Evolutionary conservation across 805 yeast species (phyloP), one percentile per base, ranked within the genome.

Genomic region (Teunomyces funiuensis): DNA sequence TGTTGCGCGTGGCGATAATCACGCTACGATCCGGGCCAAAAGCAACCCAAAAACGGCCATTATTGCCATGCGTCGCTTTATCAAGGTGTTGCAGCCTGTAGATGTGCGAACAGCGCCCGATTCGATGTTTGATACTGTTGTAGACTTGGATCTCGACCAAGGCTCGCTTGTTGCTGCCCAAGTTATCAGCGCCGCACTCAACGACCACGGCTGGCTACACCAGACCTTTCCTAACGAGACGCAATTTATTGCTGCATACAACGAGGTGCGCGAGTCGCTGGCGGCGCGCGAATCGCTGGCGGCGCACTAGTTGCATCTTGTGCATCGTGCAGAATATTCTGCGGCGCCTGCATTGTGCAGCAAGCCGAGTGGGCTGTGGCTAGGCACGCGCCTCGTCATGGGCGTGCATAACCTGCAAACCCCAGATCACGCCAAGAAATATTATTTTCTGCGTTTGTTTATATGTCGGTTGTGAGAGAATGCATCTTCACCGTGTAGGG

Each of bases 1-100:
- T 0, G 37, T 70, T 4, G 55, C 56, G 2, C 74, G 99, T 51
- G 97, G 97, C 2, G 89, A 89, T 54, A 83, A 86, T 48, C 99
- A 91, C 58, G 96, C 86, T 58, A 80, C 90, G 1, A 86, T 93
- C 28, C 80, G 83, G 49, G 72, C 69, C 5, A 58, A 54, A 0
- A 71, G 75, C 42, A 80, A 82, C 9, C 66, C 69, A 3, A 60
- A 62, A 15, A 69, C 73, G 39, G 81, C 87, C 0, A 61, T 69
- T 23, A 75, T 71, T 15, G 83, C 93, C 23, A 80, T 91, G 87
- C 66, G 67, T 20, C 89, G 91, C 0, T 90, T 91, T 54, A 66
- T 86, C 36, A 69, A 70, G 5, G 65, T 93, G 42, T 87, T 82
- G 53, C 86, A 88, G 55, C 77, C 80, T 0, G 72, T 87, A 2